These are phyloP conservation scores for Friedmanniomyces endolithicus DNA, from an alignment of 495 filamentous ascomycete genomes.

Conservation along the genomic window DNA sequence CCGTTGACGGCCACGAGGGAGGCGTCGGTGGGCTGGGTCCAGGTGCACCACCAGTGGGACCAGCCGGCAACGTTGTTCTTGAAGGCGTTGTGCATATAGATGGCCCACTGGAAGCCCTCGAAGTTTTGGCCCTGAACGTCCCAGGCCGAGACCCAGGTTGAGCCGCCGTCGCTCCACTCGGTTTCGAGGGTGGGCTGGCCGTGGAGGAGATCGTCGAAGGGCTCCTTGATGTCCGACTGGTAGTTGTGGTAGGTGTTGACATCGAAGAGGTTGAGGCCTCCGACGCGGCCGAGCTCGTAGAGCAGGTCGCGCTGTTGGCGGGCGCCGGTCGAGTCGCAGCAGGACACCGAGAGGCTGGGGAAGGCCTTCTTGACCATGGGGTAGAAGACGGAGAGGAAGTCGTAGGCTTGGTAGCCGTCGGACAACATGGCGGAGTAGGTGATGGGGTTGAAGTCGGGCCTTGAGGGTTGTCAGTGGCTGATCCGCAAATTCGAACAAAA, in stretches of 20 bases:
- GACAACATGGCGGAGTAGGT: slow-evolving; percentile 18
- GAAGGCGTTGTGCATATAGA: slow-evolving; percentile 21
- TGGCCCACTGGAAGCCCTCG: slow-evolving; percentile 21
- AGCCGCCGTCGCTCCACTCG: slow-evolving; percentile 17
- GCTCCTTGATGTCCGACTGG: slow-evolving; percentile 17
- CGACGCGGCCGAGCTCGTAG: slow-evolving; percentile 13
- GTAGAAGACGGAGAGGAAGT: slow-evolving; percentile 17
- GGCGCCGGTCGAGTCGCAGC: slow-evolving; percentile 17
- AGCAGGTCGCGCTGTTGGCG: slow-evolving; percentile 17
- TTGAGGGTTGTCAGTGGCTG: neutral
- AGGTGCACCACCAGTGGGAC: slow-evolving; percentile 19
- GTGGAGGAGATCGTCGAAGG: slow-evolving; percentile 11
- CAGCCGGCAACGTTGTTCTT: slow-evolving; percentile 16
- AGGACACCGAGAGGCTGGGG: slow-evolving; percentile 13
- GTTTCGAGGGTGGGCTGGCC: slow-evolving; percentile 19
- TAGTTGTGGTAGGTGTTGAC: slow-evolving; percentile 21
- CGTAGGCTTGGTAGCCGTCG: slow-evolving; percentile 17
- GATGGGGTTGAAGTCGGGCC: slow-evolving; percentile 19
- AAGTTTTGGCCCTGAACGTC: slow-evolving; percentile 14
- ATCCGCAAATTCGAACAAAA: no score
- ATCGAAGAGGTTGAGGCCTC: slow-evolving; percentile 14
- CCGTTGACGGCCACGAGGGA: slow-evolving; percentile 15
- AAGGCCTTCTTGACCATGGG: slow-evolving; percentile 15
- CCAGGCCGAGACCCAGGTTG: slow-evolving; percentile 9
- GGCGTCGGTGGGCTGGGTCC: slow-evolving; percentile 8